Evolutionary conservation across 305 asterid genomes (phyloP).

Genomic region (Fraxinus ornus): DNA sequence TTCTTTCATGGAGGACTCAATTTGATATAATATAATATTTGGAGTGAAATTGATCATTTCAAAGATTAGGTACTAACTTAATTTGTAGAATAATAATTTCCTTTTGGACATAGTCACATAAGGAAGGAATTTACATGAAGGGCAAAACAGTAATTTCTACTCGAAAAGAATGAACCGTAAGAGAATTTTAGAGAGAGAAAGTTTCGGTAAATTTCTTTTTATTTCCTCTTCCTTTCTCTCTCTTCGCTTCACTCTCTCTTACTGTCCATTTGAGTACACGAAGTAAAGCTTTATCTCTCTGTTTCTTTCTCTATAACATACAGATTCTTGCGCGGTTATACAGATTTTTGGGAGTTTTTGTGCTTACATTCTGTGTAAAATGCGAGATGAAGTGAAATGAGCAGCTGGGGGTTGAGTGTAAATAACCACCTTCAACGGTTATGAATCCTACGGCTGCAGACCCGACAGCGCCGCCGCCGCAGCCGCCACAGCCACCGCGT

Average conservation of each 20-base stretch:
- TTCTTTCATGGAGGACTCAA: not conserved
- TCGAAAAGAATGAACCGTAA: conserved; percentile 41
- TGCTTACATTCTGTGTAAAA: not conserved
- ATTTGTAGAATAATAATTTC: not conserved
- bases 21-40: not conserved
- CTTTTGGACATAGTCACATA: not conserved
- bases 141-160: conserved; percentile 30
- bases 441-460: conserved; percentile 80
- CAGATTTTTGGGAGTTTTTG: conserved; percentile 15
- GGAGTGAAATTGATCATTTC: not conserved
- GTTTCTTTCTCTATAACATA: conserved; percentile 9
- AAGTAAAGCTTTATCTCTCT: not conserved
- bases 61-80: not conserved
- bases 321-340: not conserved
- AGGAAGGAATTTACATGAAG: not conserved
- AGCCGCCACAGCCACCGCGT: conserved; percentile 83
- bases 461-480: conserved; percentile 85
- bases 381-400: conserved; percentile 14
- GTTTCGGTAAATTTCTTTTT: conserved; percentile 18
- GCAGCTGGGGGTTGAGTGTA: conserved; percentile 45
- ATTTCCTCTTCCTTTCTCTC: conserved; percentile 25
- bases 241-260: conserved; percentile 4
- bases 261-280: not conserved
- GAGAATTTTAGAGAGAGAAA: conserved; percentile 32
- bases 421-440: conserved; percentile 40